Conservation (phyloP, 257 asterid species). For the Przewalskia tangutica region DNA sequence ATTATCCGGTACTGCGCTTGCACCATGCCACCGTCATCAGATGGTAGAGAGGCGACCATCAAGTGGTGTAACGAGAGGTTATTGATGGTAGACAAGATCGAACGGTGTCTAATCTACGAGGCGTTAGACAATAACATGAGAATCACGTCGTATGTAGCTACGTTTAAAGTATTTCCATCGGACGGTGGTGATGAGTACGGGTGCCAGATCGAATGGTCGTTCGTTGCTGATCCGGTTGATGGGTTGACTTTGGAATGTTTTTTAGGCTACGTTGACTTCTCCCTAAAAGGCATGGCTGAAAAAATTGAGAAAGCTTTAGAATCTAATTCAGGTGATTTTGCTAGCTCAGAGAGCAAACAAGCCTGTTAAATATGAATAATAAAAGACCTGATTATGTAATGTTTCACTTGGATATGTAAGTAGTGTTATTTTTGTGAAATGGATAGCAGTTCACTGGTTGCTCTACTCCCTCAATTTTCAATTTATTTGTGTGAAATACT, state of each 20-base stretch:
- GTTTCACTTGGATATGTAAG: neutral
- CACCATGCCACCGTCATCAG: slow-evolving; percentile 11
- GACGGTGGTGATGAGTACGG: slow-evolving; percentile 24
- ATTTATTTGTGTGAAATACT: neutral
- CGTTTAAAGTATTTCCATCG: slow-evolving; percentile 22
- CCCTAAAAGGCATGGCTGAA: slow-evolving; percentile 42
- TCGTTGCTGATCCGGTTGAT: slow-evolving; percentile 49
- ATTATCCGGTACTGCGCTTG: slow-evolving; percentile 49
- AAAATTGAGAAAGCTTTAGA: slow-evolving; percentile 38
- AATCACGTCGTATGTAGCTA: slow-evolving; percentile 29
- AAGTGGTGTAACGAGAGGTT: slow-evolving; percentile 61
- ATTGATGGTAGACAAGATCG: slow-evolving; percentile 22
- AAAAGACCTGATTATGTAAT: neutral
- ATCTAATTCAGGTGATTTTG: neutral
- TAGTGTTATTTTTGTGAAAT: neutral
- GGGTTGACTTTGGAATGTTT: slow-evolving; percentile 36
- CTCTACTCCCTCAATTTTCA: neutral
- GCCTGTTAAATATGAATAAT: neutral
- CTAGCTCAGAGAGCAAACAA: neutral
- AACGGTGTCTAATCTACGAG: slow-evolving; percentile 34
- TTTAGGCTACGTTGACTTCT: slow-evolving; percentile 19
- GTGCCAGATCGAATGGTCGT: slow-evolving; percentile 64
- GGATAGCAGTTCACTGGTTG: neutral
- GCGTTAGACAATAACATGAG: slow-evolving; percentile 54
- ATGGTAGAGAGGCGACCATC: slow-evolving; percentile 10